phyloP scores from a whole-genome alignment of 768 basidiomycete genomes.

The Cystobasidium ongulense region DNA sequence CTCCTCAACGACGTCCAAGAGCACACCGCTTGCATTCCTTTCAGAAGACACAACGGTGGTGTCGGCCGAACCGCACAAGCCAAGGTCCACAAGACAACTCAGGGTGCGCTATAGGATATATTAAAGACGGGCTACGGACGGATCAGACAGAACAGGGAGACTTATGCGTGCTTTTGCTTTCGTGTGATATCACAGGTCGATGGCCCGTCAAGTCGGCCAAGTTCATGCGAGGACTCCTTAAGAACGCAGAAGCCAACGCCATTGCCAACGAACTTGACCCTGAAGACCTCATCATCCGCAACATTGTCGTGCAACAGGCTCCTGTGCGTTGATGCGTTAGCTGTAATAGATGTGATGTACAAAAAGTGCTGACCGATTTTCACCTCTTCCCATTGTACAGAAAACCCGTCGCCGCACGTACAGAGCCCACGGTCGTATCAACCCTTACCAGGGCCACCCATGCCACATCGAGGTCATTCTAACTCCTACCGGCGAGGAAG shows the following conservation, averaged over 20 bases:
- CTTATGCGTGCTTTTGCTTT: not conserved
- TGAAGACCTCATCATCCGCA: constrained; percentile 88
- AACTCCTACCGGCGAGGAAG: constrained; percentile 64
- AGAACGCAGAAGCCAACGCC: constrained; percentile 98
- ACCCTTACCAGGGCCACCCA: constrained; percentile 90
- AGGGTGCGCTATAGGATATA: constrained; percentile 57
- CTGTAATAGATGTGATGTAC: not conserved
- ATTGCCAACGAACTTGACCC: constrained; percentile 91
- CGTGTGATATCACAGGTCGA: constrained; percentile 59
- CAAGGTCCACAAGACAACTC: constrained; percentile 66
- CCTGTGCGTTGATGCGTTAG: constrained; percentile 55
- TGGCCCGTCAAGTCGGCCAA: constrained; percentile 99
- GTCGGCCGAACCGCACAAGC: constrained; percentile 42
- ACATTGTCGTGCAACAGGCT: constrained; percentile 96
- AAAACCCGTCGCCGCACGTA: constrained; percentile 99
- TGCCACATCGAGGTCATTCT: constrained; percentile 89
- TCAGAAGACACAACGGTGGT: constrained; percentile 56
- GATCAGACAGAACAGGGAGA: not conserved
- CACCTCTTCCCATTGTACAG: constrained; percentile 46
- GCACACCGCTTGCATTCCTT: constrained; percentile 94
- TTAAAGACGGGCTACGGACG: not conserved
- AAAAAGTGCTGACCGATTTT: not conserved
- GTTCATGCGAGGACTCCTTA: constrained; percentile 85
- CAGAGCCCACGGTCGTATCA: constrained; percentile 94
- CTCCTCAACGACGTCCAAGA: constrained; percentile 91